Conservation (phyloP, 257 asterid species). For the Plantago ovata region DNA sequence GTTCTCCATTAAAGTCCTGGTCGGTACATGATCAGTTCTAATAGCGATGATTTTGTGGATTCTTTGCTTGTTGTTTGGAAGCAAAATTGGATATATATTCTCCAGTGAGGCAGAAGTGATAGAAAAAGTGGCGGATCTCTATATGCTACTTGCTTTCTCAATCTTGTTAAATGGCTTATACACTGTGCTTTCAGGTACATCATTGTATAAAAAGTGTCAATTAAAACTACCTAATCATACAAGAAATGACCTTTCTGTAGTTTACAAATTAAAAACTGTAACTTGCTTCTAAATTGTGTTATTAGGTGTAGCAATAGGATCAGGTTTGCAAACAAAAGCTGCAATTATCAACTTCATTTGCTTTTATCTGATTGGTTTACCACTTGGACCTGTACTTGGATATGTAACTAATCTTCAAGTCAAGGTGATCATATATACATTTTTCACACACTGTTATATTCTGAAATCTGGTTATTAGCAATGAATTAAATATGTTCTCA, state of each 20-base stretch:
- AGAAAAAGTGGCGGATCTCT: constrained; percentile 14
- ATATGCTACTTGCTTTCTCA: constrained; percentile 31
- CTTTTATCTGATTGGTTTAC: constrained; percentile 40
- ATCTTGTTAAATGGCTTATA: constrained; percentile 42
- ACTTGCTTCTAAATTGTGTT: neutral
- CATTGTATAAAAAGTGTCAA: neutral
- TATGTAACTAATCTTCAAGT: constrained; percentile 37
- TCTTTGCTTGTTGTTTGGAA: constrained; percentile 32
- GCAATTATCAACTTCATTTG: constrained; percentile 40
- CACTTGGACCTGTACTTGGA: constrained; percentile 39
- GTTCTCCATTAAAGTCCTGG: constrained; percentile 9
- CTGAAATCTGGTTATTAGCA: neutral
- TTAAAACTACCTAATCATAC: too few species aligned
- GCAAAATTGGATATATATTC: constrained; percentile 33
- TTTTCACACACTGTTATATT: neutral
- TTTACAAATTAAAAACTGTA: too few species aligned
- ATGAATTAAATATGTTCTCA: neutral
- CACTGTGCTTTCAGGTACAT: constrained; percentile 33
- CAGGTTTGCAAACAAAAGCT: constrained; percentile 40
- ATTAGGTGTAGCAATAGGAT: constrained; percentile 54
- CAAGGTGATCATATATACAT: constrained; percentile 18
- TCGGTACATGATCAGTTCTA: neutral
- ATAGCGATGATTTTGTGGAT: constrained; percentile 29
- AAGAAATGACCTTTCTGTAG: neutral
- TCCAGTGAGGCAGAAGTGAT: constrained; percentile 28